Base-by-base conservation (phyloP, 192 early-diverging fungal species). In the Kappamyces sp. region DNA sequence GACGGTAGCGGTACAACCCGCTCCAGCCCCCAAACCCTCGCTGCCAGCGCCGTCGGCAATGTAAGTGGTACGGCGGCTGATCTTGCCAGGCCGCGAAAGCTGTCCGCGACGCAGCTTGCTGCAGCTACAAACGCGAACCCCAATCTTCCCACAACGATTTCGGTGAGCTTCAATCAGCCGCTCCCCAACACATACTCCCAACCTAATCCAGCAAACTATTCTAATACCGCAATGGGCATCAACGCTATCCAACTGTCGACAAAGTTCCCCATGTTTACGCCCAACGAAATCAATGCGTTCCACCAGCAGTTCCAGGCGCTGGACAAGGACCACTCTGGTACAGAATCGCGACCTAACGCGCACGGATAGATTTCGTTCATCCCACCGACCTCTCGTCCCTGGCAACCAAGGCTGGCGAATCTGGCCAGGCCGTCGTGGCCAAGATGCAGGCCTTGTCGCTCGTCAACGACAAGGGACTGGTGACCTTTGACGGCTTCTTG, bases 211-310 rank as follows among this genome's bases (percentile, higher is more conserved):
- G 48, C 47, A 14, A 36, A 41, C 35, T 47, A 34, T 14, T 61
- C 35, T 29, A 41, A 52, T 49, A 50, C 49, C 66, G 58, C 32
- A 47, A 65, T 64, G 66, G 53, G 52, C 47, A 62, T 65, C 61
- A 70, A 69, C 54, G 37, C 68, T 4, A 64, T 68, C 38, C 62
- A 60, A 12, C 69, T 80, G 12, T 54, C 74, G 34, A 55, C 65
- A 3, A 65, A 64, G 53, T 80, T 62, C 59, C 71, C 71, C n/a
- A 60, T 67, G 61, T 80, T 80, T 53, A 73, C 69, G 7, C 29
- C 72, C 2, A 67, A 66, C 15, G 78, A 80, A 58, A 77, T 80
- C 52, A 64, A 63, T 11, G 75, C 78, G 14, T 80, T 74, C 65
- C 67, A 75, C 49, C 74, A 77, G 53, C 67, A 73, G 47, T 80